Conservation (phyloP, 148 eudicot genomes). For the Arbutus unedo region DNA sequence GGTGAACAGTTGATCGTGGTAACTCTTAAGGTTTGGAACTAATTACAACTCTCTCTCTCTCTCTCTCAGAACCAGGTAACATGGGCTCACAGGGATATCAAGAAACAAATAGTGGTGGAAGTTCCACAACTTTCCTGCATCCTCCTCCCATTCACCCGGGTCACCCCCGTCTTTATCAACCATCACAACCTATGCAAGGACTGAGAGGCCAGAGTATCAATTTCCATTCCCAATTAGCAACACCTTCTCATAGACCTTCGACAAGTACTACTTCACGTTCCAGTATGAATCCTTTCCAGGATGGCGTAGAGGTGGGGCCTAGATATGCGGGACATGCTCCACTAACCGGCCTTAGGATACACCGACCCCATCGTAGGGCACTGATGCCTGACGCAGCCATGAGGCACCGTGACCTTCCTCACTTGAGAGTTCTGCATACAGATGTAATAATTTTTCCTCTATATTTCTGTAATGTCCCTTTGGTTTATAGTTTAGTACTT, state of each 20-base stretch:
- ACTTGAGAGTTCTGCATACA: slow-evolving; percentile 58
- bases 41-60: neutral
- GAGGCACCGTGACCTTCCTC: slow-evolving; percentile 70
- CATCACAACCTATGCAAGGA: slow-evolving; percentile 52
- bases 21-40: slow-evolving; percentile 2
- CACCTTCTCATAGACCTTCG: slow-evolving; percentile 49
- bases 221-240: slow-evolving; percentile 53
- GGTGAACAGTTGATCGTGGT: neutral
- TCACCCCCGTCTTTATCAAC: slow-evolving; percentile 46
- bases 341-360: slow-evolving; percentile 59
- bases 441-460: slow-evolving; percentile 50
- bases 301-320: slow-evolving; percentile 39
- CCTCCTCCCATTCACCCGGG: slow-evolving; percentile 55
- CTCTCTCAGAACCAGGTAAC: slow-evolving; percentile 40
- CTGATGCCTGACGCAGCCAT: slow-evolving; percentile 42
- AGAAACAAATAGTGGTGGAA: slow-evolving; percentile 45
- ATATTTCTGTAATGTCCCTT: neutral
- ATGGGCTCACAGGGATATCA: slow-evolving; percentile 50
- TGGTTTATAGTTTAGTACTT: neutral
- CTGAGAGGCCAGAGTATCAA: slow-evolving; percentile 48
- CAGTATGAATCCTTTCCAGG: slow-evolving; percentile 34
- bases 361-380: slow-evolving; percentile 60
- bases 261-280: slow-evolving; percentile 36
- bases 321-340: slow-evolving; percentile 35
- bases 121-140: slow-evolving; percentile 48